Conservation (phyloP, 169 alveolate genomes). For the Ichthyophthirius multifiliis region DNA sequence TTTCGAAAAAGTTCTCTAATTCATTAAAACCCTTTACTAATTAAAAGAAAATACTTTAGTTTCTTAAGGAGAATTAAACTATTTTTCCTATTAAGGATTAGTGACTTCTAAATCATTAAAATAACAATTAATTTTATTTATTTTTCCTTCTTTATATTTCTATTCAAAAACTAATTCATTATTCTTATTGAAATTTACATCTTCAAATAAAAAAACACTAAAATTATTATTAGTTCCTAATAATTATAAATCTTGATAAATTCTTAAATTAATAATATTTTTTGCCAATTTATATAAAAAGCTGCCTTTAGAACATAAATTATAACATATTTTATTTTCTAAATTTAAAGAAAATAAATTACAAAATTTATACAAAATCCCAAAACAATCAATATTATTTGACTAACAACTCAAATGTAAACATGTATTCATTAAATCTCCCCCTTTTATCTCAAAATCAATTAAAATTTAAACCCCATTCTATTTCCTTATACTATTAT, state of each 20-base stretch:
- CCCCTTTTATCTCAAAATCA: conserved; percentile 1
- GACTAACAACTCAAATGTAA: not conserved
- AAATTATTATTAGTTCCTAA: not conserved
- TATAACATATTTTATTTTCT: not conserved
- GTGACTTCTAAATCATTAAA: not conserved
- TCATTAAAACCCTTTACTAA: too few relatives aligned
- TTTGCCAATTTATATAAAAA: not conserved
- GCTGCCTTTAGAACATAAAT: not conserved
- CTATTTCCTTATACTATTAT: not conserved
- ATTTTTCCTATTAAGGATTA: too few relatives aligned
- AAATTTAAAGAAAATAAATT: not conserved
- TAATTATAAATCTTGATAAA: not conserved
- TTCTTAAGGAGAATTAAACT: too few relatives aligned
- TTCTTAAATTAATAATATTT: not conserved
- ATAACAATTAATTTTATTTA: not conserved
- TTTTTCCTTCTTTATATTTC: not conserved
- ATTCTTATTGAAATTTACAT: not conserved
- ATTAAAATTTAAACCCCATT: not conserved
- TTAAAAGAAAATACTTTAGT: too few relatives aligned
- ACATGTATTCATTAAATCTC: not conserved
- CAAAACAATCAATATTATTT: not conserved
- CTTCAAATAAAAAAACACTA: not conserved
- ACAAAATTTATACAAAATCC: not conserved
- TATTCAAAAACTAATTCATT: not conserved
- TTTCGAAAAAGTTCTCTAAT: too few relatives aligned